Conservation (phyloP, 495 filamentous ascomycete genomes). For the Penicillium waksmanii region DNA sequence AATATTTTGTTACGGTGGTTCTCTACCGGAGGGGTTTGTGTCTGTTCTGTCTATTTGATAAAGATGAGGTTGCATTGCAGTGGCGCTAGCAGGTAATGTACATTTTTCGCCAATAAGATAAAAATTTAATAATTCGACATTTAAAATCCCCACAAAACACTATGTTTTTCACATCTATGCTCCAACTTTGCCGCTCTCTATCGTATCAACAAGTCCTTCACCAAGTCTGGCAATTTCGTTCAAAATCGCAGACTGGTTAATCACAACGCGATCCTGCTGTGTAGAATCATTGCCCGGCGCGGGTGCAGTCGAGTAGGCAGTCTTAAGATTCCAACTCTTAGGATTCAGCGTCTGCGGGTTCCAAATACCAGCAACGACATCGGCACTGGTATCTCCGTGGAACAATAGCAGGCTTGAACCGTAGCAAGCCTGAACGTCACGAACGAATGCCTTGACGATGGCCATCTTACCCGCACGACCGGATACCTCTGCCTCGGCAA, state of each 20-base stretch:
- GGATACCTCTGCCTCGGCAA: conserved; percentile 33
- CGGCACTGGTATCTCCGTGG: conserved; percentile 56
- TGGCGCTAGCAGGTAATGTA: conserved; percentile 38
- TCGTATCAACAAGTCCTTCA: conserved; percentile 44
- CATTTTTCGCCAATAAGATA: conserved; percentile 26
- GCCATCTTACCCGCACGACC: conserved; percentile 38
- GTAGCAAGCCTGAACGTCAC: conserved; percentile 64
- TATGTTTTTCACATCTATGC: not conserved
- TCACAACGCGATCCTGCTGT: conserved; percentile 44
- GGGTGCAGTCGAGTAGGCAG: conserved; percentile 70
- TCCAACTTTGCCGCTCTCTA: conserved; percentile 32
- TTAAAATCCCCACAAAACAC: not conserved
- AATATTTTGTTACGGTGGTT: not conserved
- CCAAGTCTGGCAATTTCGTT: conserved; percentile 71
- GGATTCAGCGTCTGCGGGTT: conserved; percentile 64
- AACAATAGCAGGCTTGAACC: conserved; percentile 73
- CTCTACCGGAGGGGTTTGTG: not conserved
- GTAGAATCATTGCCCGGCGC: conserved; percentile 26
- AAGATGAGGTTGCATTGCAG: conserved; percentile 41
- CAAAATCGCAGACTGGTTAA: conserved; percentile 76
- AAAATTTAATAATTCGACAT: conserved; percentile 3
- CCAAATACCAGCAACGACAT: conserved; percentile 78
- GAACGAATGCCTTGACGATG: conserved; percentile 53
- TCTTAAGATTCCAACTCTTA: conserved; percentile 64
- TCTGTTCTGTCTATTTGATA: conserved; percentile 16